These are phyloP conservation scores for Peniophora sp. DNA, from an alignment of 1,284 basidiomycete genomes.

Conservation along the genomic window DNA sequence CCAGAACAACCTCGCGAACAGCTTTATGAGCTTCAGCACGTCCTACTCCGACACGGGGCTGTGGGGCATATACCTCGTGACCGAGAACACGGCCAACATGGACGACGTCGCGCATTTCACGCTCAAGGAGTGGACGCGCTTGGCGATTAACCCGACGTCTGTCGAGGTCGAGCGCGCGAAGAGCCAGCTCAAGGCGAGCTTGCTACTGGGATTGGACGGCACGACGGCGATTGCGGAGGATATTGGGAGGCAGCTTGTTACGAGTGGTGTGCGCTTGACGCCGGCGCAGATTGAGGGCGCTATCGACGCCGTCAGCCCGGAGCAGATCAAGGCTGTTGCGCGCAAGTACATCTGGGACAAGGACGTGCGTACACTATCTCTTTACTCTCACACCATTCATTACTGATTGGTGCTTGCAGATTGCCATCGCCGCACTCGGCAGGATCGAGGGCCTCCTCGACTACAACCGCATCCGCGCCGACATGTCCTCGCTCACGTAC, in stretches of 20 bases:
- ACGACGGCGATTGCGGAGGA: conserved; percentile 97
- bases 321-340: conserved; percentile 93
- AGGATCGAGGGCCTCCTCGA: conserved; percentile 83
- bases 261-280: conserved; percentile 83
- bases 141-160: conserved; percentile 81
- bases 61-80: conserved; percentile 97
- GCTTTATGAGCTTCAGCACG: conserved; percentile 99
- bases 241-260: conserved; percentile 95
- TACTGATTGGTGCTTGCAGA: conserved; percentile 34
- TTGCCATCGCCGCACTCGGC: conserved; percentile 79
- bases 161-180: conserved; percentile 95
- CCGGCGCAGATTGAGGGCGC: conserved; percentile 93
- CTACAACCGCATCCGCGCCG: conserved; percentile 74
- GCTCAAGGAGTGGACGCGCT: conserved; percentile 93
- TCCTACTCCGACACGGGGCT: conserved; percentile 99
- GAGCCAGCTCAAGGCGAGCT: conserved; percentile 93
- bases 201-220: conserved; percentile 89
- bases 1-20: conserved; percentile 95
- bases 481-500: conserved; percentile 75
- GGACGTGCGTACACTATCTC: conserved; percentile 53
- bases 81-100: conserved; percentile 89
- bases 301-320: conserved; percentile 81
- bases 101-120: conserved; percentile 96
- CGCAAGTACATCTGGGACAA: conserved; percentile 97
- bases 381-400: conserved; percentile 5